These are phyloP conservation scores for Vitis labrusca DNA, from an alignment of 164 flowering plant genomes.

Conservation along the genomic window DNA sequence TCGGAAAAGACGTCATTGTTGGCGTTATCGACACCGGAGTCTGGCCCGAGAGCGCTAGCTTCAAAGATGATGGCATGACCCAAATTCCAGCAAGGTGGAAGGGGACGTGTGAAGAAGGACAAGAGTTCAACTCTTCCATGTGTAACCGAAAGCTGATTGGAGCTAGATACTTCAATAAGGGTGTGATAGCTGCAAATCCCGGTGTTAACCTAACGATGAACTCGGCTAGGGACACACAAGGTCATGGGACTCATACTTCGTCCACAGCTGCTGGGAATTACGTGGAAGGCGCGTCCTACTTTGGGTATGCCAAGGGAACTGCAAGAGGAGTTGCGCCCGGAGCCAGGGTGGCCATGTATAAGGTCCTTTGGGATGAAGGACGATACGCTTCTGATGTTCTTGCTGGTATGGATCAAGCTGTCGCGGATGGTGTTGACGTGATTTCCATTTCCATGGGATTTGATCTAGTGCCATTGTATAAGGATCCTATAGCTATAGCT, in stretches of 20 bases:
- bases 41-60: slow-evolving; percentile 75
- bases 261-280: slow-evolving; percentile 58
- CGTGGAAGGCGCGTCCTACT: slow-evolving; percentile 35
- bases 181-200: slow-evolving; percentile 27
- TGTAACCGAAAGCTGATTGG: slow-evolving; percentile 74
- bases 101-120: slow-evolving; percentile 50
- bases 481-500: slow-evolving; percentile 54
- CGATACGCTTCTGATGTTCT: slow-evolving; percentile 40
- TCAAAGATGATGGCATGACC: slow-evolving; percentile 51
- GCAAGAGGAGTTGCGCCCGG: slow-evolving; percentile 62
- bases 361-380: slow-evolving; percentile 41
- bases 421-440: slow-evolving; percentile 69
- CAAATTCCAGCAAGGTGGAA: slow-evolving; percentile 56
- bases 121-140: slow-evolving; percentile 43
- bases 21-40: slow-evolving; percentile 67
- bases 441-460: slow-evolving; percentile 59
- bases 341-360: slow-evolving; percentile 57
- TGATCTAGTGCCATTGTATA: slow-evolving; percentile 22
- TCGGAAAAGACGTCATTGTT: slow-evolving; percentile 55
- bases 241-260: slow-evolving; percentile 72
- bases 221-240: slow-evolving; percentile 49
- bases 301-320: slow-evolving; percentile 57
- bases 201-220: slow-evolving; percentile 23
- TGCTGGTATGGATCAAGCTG: slow-evolving; percentile 60
- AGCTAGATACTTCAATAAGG: slow-evolving; percentile 61